Conservation (phyloP, 352 stramenopile species). For the Aphanomyces euteiches region DNA sequence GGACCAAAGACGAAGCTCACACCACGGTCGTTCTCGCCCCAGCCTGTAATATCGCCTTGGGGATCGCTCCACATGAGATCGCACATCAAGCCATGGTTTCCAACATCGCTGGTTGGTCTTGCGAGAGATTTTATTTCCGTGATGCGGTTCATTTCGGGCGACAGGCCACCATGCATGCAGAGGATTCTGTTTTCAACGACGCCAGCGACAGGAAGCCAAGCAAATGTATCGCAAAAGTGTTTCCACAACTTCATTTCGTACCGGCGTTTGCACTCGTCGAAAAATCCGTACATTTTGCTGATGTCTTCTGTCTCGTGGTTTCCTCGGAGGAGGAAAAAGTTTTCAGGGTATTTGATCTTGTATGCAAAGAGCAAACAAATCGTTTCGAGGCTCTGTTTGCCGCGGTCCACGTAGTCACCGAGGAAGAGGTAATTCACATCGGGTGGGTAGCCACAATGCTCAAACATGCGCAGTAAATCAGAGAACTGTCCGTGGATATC, state of each 20-base stretch:
- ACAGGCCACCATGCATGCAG: conserved; percentile 93
- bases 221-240: conserved; percentile 98
- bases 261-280: conserved; percentile 96
- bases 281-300: conserved; percentile 99
- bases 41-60: conserved; percentile 82
- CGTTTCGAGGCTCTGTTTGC: conserved; percentile 94
- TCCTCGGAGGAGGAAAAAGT: conserved; percentile 96
- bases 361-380: conserved; percentile 97
- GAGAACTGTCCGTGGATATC: conserved; percentile 95
- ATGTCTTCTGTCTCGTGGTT: conserved; percentile 99
- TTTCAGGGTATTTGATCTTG: conserved; percentile 98
- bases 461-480: conserved; percentile 91
- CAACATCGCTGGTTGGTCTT: conserved; percentile 70
- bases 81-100: conserved; percentile 59
- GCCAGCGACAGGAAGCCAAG: conserved; percentile 95
- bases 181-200: conserved; percentile 98
- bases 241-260: conserved; percentile 91
- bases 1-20: conserved; percentile 99
- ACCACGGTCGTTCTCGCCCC: conserved; percentile 94
- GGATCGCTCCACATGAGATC: conserved; percentile 86
- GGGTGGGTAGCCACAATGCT: conserved; percentile 91
- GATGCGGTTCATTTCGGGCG: conserved; percentile 93
- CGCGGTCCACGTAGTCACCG: conserved; percentile 71
- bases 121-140: conserved; percentile 92
- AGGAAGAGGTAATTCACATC: conserved; percentile 27